Base-by-base conservation (phyloP, 2,329 filamentous ascomycete species). In the Calcarisporium arbuscula region DNA sequence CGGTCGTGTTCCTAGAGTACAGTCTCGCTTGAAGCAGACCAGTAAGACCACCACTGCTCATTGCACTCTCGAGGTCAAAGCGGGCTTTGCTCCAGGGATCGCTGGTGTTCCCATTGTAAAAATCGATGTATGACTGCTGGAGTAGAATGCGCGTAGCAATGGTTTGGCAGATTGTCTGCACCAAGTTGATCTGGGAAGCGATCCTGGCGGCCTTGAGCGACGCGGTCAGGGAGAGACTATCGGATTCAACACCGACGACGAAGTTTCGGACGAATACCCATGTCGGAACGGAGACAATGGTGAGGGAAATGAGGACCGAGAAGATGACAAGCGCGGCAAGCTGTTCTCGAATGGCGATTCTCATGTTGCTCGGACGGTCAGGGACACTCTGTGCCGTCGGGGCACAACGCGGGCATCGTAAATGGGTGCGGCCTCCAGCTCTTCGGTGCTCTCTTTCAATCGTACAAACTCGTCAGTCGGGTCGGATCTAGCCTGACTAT, bases 341-440 rank as follows among this genome's bases (percentile, higher is more conserved):
- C 73, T 95, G 89, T 64, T 89, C 81, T 47, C 87, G 77, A 52
- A 95, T 95, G 38, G 84, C 82, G 57, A 95, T 77, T 58, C 87
- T 79, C 85, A 95, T 90, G 42, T 36, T 39, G 21, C 14, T 10
- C 10, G 14, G 22, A 25, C 22, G 10, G 14, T 10, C 10, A 25
- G 22, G 22, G 14, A 14, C 22, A 25, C 10, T 3, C 10, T 25
- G 22, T 25, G 22, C 22, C n/a, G n/a, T n/a, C n/a, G n/a, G n/a
- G n/a, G n/a, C n/a, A n/a, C n/a, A n/a, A n/a, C n/a, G n/a, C n/a
- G n/a, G n/a, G n/a, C n/a, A n/a, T n/a, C n/a, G n/a, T n/a, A n/a
- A n/a, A n/a, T n/a, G n/a, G n/a, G n/a, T n/a, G n/a, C n/a, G n/a
- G n/a, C n/a, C n/a, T n/a, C n/a, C n/a, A n/a, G n/a, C n/a, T n/a